Base-by-base conservation (phyloP, 2,329 filamentous ascomycete genomes). In the Fusarium coffeatum region DNA sequence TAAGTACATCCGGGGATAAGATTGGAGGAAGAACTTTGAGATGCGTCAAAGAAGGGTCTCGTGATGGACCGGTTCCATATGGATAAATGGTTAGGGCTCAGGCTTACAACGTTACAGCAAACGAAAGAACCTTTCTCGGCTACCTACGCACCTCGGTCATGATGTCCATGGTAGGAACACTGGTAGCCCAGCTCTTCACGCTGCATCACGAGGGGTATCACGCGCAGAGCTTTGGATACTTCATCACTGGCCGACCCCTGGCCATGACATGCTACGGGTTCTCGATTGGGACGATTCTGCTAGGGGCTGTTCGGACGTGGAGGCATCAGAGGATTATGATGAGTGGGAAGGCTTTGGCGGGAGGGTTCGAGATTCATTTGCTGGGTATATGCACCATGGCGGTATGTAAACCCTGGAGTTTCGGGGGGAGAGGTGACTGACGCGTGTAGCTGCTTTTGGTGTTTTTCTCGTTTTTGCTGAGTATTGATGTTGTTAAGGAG, bases 91-190 rank as follows among this genome's bases (percentile, higher is more conserved):
- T 20, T 18, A 20, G 9, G 34, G 5, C 34, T 37, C 34, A 37
- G 9, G n/a, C 66, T 69, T 40, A 25, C 45, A 55, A 22, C 16
- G 27, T 37, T 28, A 11, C 40, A 93, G 91, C 92, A 40, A 86
- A 93, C 57, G 91, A 94, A 79, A 84, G 91, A 59, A 94, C 91
- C 20, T 94, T 90, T 75, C 86, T 94, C 20, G 90, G 86, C 30
- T 93, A 93, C 77, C 84, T 93, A 30, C 87, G 91, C 22, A 93
- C 91, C 3, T 92, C 90, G 0, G 79, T 92, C 40, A 84, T 87
- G n/a, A 82, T 93, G 41, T 89, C 90, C 16, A 90, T 92, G 80
- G 81, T 89, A 22, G 90, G 90, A 20, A 87, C 91, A 5, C 72
- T 88, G 5, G 85, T 91, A 28, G 88, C 90, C 0, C 91, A 93